Evolutionary conservation across 2,329 filamentous ascomycete species (phyloP).

Genomic region (Nemania abortiva): DNA sequence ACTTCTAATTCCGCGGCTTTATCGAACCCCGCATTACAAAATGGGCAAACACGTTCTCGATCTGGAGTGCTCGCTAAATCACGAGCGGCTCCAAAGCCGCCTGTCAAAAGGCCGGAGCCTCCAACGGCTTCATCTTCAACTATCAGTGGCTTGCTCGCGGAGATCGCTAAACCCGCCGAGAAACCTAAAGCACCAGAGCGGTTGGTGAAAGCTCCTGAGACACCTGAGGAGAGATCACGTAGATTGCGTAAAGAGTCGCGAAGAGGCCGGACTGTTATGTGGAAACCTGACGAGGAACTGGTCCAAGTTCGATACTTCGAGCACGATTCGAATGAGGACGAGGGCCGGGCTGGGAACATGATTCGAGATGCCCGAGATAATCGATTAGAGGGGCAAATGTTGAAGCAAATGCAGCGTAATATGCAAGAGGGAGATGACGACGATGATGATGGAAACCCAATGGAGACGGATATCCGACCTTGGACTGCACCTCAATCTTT

Average conservation of each 20-base stretch:
- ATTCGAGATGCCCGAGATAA: conserved; percentile 79
- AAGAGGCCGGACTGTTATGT: conserved; percentile 76
- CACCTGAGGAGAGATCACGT: conserved; percentile 73
- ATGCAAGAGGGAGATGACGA: conserved; percentile 68
- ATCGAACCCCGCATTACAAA: conserved; percentile 33
- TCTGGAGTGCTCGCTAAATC: conserved; percentile 62
- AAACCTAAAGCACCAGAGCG: conserved; percentile 54
- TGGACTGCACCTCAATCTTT: conserved; percentile 63
- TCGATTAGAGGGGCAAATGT: conserved; percentile 77
- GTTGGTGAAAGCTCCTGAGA: conserved; percentile 69
- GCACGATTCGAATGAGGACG: conserved; percentile 78
- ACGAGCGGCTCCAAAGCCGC: conserved; percentile 58
- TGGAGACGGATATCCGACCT: conserved; percentile 65
- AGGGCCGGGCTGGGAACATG: conserved; percentile 75
- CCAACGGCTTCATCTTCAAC: conserved; percentile 58
- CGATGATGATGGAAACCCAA: conserved; percentile 66
- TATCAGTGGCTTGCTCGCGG: conserved; percentile 67
- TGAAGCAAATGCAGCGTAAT: conserved; percentile 62
- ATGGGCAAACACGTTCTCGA: conserved; percentile 40
- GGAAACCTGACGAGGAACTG: conserved; percentile 75
- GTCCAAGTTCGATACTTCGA: conserved; percentile 77
- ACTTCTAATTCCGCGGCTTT: conserved; percentile 24
- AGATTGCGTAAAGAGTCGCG: conserved; percentile 79
- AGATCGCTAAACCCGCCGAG: conserved; percentile 66
- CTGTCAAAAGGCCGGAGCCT: conserved; percentile 54